Percentiles rank a stretch among this genome's conserved stretches.
These are phyloP conservation scores for Hortaea werneckii DNA, from an alignment of 2,329 filamentous ascomycete species.

Conservation along the genomic window DNA sequence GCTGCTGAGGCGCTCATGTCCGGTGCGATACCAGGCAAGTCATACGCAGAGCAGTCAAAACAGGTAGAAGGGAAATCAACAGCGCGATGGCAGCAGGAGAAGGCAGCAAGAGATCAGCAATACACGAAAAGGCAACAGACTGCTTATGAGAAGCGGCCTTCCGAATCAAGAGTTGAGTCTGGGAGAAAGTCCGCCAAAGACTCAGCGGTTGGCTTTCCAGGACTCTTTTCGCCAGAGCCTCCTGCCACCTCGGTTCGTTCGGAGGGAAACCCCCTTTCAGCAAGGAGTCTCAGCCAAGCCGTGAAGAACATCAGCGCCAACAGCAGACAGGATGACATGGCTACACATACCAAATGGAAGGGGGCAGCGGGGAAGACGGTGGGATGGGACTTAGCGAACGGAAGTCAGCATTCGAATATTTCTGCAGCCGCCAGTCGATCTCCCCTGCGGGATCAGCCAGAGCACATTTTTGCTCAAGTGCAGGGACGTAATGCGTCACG, in stretches of 20 bases:
- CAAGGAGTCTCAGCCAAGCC: slow-evolving; percentile 1
- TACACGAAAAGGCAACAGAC: not conserved
- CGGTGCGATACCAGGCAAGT: slow-evolving; percentile 7
- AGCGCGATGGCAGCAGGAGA: not conserved
- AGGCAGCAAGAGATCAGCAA: not conserved
- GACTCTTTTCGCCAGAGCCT: not conserved
- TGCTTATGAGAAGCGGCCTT: not conserved
- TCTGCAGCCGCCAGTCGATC: too few species aligned
- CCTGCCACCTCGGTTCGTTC: not conserved
- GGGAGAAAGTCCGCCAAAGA: slow-evolving; percentile 3
- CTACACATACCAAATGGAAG: not conserved
- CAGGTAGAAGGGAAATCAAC: not conserved
- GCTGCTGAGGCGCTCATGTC: slow-evolving; percentile 14
- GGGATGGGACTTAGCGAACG: not conserved
- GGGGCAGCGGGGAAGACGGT: not conserved
- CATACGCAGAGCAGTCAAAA: not conserved
- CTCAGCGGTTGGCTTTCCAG: slow-evolving; percentile 4
- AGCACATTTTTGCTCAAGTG: not conserved
- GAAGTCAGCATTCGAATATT: not conserved
- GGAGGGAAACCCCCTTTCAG: not conserved
- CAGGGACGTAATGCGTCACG: not conserved
- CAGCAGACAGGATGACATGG: not conserved
- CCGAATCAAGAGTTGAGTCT: not conserved
- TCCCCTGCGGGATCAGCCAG: too few species aligned
- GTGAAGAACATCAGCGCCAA: slow-evolving; percentile 4